Evolutionary conservation across 768 basidiomycete genomes (phyloP), one percentile per base, ranked within the genome.

Genomic region (Pleurotus platypus): DNA sequence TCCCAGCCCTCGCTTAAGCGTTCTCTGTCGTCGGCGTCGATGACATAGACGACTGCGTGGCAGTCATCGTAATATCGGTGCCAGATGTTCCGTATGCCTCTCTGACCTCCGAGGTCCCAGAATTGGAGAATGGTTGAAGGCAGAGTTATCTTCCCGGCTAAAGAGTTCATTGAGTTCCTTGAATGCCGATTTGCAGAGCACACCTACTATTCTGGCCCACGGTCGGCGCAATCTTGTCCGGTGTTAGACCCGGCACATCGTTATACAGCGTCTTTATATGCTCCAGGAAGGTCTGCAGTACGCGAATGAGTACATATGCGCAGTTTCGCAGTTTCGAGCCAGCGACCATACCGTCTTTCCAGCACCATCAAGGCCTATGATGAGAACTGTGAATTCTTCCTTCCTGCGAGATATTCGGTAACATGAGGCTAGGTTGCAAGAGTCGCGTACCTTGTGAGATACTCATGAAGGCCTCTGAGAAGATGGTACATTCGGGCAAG

Each of bases 31-130:
- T 89, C 84, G 7, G 94, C 93, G 69, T 99, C 97, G 53, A 99
- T 85, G 51, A 98, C 90, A 64, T 92, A 99, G 40, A 90, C 93
- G 46, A 98, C 92, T 6, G 95, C 96, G 69, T 99, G 96, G 61
- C 94, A 97, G 68, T 98, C 94, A 56, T 92, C 89, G 69, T 96
- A 98, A 72, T 99, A 99, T 56, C 83, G 79, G 58, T 88, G 85
- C 95, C 96, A 98, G 62, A 99, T 96, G 37, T 86, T 88, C 26
- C 96, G 82, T 40, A 99, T 96, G 20, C 95, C 94, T 1, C 89
- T 78, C 67, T 98, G 96, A 0, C 96, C 96, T 9, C 97, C 96
- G 8, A 99, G 79, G 67, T 99, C 97, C 86, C 94, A 97, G 78
- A 98, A 98, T 66, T 93, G 92, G 24, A 98, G 83, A 26, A 96